A percentile compares a stretch with the other conserved stretches of the same genome.
Evolutionary conservation across 225 moss, liverwort and hornwort species (phyloP).

Genomic region (Rhytidiadelphus loreus): DNA sequence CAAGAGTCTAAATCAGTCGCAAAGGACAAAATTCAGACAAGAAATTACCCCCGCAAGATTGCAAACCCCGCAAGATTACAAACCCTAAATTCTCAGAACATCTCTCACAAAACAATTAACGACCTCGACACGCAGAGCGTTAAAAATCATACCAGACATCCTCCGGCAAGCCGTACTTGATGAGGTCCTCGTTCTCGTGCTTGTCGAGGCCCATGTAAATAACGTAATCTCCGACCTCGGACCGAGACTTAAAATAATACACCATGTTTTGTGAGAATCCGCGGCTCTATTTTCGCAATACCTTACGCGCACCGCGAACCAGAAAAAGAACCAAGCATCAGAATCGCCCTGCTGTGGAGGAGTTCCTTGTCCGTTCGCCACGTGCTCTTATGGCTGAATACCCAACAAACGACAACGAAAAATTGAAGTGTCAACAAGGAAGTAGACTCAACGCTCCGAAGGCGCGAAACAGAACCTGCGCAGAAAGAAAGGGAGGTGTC

Average conservation of each 20-base stretch:
- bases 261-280: conserved; percentile 37
- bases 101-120: no score
- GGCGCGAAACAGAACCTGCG: neutral
- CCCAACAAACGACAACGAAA: neutral
- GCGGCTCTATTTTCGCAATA: neutral
- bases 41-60: neutral
- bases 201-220: conserved; percentile 99
- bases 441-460: neutral
- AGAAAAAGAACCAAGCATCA: neutral
- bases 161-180: conserved; percentile 92
- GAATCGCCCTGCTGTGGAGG: neutral
- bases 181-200: conserved; percentile 98
- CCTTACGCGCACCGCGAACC: neutral
- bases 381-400: neutral
- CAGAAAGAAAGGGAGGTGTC: neutral
- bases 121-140: neutral
- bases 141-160: conserved; percentile 54
- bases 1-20: no score
- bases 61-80: neutral
- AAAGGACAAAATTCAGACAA: no score
- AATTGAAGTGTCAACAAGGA: neutral
- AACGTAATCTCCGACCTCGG: conserved; percentile 71
- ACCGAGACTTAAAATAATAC: conserved; percentile 85
- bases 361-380: neutral
- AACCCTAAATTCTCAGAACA: neutral